Percentiles rank a stretch among this genome's conserved stretches.
These are phyloP conservation scores for Fragaria iinumae DNA, from an alignment of 306 rosid species.

Conservation along the genomic window DNA sequence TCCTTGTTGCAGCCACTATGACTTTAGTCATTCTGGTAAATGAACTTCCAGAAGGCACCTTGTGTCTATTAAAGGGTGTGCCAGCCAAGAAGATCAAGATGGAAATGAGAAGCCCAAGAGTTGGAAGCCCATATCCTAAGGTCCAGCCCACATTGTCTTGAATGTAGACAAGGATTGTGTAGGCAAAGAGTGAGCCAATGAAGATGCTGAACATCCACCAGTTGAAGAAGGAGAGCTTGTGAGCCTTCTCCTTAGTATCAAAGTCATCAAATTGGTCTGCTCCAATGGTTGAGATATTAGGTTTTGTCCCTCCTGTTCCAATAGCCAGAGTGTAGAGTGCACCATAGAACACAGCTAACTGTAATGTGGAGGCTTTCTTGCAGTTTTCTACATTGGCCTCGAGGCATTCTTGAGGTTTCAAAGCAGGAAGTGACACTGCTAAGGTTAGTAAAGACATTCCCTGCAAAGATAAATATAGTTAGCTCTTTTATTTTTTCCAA, in stretches of 20 bases:
- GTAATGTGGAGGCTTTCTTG: conserved; percentile 67
- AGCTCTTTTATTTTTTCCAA: neutral
- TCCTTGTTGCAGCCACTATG: conserved; percentile 56
- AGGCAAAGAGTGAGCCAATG: conserved; percentile 78
- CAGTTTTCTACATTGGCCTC: conserved; percentile 50
- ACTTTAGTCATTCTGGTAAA: conserved; percentile 64
- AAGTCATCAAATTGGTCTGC: conserved; percentile 96
- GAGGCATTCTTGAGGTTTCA: conserved; percentile 58
- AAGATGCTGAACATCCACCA: conserved; percentile 99
- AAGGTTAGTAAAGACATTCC: conserved; percentile 71
- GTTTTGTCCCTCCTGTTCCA: conserved; percentile 91
- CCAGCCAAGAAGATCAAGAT: conserved; percentile 58
- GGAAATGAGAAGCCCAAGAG: conserved; percentile 66
- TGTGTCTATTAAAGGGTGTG: conserved; percentile 81
- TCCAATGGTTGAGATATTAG: conserved; percentile 92
- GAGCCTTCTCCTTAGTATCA: conserved; percentile 62
- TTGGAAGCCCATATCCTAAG: conserved; percentile 83
- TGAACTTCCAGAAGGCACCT: conserved; percentile 42
- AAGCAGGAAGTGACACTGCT: conserved; percentile 56
- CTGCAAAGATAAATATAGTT: conserved; percentile 32
- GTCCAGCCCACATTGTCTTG: conserved; percentile 95
- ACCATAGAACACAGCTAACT: conserved; percentile 64
- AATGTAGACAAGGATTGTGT: conserved; percentile 69
- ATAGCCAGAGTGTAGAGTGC: conserved; percentile 82
- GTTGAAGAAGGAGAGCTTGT: too few relatives aligned